These are phyloP conservation scores for Plasmodium chabaudi DNA, from an alignment of 169 alveolate species.

Conservation along the genomic window DNA sequence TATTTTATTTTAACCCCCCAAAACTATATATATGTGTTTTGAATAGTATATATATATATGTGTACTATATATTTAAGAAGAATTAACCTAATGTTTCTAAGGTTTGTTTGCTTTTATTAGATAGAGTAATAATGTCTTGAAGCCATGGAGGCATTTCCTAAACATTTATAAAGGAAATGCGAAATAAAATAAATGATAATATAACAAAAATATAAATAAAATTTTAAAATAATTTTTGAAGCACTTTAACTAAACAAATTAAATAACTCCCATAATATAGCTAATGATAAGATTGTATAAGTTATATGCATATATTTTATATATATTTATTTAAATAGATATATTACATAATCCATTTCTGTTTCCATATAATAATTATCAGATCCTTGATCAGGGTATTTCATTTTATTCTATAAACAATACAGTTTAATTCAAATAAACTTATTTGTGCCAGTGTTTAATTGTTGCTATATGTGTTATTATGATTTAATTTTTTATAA, in stretches of 20 bases:
- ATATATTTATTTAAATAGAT: not conserved
- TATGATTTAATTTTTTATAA: not conserved
- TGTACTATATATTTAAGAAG: not conserved
- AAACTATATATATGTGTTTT: not conserved
- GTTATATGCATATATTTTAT: slow-evolving; percentile 1
- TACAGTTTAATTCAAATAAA: not conserved
- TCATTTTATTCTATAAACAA: slow-evolving; percentile 37
- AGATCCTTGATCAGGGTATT: slow-evolving; percentile 9
- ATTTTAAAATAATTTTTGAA: not conserved
- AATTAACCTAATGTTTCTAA: slow-evolving; percentile 60
- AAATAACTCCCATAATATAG: not conserved
- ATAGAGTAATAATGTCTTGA: slow-evolving; percentile 39
- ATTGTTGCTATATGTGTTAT: not conserved
- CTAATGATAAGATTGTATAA: not conserved
- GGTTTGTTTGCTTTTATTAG: slow-evolving; percentile 52
- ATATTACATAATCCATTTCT: slow-evolving; percentile 32
- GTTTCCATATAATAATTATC: slow-evolving; percentile 21
- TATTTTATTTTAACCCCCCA: not conserved
- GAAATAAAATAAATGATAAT: not conserved
- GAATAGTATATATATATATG: not conserved
- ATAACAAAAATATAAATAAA: not conserved
- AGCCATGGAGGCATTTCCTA: slow-evolving; percentile 75
- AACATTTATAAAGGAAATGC: not conserved
- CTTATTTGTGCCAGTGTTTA: not conserved
- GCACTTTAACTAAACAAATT: too few species aligned